These are phyloP conservation scores for Schizothecium vesticola DNA, from an alignment of 495 filamentous ascomycete species.

Conservation along the genomic window DNA sequence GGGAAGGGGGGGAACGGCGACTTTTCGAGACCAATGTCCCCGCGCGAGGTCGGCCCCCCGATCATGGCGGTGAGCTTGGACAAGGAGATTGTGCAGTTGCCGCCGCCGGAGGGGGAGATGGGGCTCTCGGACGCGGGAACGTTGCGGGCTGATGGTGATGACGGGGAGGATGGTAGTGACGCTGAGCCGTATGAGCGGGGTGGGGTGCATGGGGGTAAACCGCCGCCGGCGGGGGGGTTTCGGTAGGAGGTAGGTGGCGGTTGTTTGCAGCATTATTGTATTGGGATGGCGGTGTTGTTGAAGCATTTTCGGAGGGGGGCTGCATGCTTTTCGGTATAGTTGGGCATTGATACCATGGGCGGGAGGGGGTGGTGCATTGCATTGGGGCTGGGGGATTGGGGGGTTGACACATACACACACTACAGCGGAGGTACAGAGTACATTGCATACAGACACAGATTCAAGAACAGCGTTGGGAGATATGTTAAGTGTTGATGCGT, in stretches of 20 bases:
- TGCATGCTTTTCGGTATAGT: background rate
- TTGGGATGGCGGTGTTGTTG: background rate
- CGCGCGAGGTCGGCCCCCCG: background rate
- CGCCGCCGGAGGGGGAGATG: background rate
- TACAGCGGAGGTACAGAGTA: background rate
- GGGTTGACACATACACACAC: background rate
- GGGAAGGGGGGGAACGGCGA: constrained; percentile 1
- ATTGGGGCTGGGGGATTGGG: background rate
- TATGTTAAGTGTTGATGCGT: no score
- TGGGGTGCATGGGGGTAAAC: no score
- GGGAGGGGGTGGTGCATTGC: background rate
- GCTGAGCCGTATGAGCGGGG: constrained; percentile 3
- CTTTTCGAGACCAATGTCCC: constrained; percentile 1
- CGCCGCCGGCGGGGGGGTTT: background rate
- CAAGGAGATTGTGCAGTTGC: background rate
- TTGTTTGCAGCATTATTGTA: no score
- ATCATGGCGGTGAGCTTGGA: background rate
- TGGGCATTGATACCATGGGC: background rate
- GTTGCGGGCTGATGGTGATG: background rate
- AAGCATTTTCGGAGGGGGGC: background rate
- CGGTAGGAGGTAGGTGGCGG: background rate
- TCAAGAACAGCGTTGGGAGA: background rate
- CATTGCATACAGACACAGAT: background rate
- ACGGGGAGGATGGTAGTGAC: constrained; percentile 9
- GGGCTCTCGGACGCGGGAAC: background rate